These are phyloP conservation scores for Vigna nakashimae DNA, from an alignment of 306 rosid species.

Conservation along the genomic window DNA sequence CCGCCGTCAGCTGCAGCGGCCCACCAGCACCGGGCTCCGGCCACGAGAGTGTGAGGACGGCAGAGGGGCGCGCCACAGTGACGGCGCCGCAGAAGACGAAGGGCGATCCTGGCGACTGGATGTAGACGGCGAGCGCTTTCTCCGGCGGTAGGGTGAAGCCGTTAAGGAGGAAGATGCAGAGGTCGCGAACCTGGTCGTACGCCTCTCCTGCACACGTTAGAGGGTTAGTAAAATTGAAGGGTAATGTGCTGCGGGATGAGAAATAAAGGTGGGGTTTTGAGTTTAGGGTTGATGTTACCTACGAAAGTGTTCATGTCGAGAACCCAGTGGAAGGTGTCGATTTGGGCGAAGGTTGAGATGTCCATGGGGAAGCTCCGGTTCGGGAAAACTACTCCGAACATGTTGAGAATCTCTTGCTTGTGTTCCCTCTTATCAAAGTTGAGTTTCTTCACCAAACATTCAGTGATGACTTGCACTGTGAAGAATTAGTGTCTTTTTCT, in stretches of 20 bases:
- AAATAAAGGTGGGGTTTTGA: background rate
- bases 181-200: constrained; percentile 74
- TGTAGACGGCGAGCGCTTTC: constrained; percentile 86
- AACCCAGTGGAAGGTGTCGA: constrained; percentile 91
- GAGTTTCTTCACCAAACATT: background rate
- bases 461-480: background rate
- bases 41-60: constrained; percentile 76
- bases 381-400: constrained; percentile 96
- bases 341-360: constrained; percentile 85
- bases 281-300: constrained; percentile 51
- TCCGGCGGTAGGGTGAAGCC: constrained; percentile 87
- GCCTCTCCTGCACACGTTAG: constrained; percentile 74
- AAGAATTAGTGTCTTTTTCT: background rate
- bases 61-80: constrained; percentile 79
- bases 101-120: constrained; percentile 87
- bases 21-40: constrained; percentile 67
- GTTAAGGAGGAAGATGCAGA: constrained; percentile 87
- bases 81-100: constrained; percentile 85
- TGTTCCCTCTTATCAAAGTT: background rate
- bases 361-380: constrained; percentile 94
- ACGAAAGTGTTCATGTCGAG: constrained; percentile 93
- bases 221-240: background rate
- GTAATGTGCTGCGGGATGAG: background rate
- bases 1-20: constrained; percentile 71
- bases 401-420: background rate